phyloP scores from a whole-genome alignment of 169 alveolate species.

The Plasmodium inui region DNA sequence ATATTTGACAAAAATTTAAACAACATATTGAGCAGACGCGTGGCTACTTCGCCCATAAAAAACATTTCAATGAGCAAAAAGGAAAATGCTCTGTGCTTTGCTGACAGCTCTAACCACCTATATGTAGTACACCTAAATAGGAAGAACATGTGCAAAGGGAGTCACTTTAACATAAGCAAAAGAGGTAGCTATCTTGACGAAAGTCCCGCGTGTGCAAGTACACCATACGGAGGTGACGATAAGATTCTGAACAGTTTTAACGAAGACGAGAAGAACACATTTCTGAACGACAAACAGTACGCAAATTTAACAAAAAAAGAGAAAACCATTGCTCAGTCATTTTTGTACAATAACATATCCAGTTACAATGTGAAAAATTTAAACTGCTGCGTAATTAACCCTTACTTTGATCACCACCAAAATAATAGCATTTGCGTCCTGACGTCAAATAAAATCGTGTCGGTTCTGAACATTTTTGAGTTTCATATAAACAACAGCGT shows the following conservation, averaged over 20 bases:
- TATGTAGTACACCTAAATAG: slow-evolving; percentile 21
- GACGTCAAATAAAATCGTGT: slow-evolving; percentile 25
- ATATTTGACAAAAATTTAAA: slow-evolving; percentile 34
- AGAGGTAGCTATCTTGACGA: neutral
- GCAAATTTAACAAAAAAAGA: slow-evolving; percentile 24
- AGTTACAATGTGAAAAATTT: slow-evolving; percentile 32
- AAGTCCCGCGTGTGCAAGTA: neutral
- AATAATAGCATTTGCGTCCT: slow-evolving; percentile 52
- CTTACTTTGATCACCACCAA: slow-evolving; percentile 26
- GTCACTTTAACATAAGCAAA: neutral
- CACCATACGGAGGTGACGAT: neutral
- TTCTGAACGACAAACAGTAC: slow-evolving; percentile 1
- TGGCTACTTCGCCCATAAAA: slow-evolving; percentile 8
- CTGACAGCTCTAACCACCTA: slow-evolving; percentile 23
- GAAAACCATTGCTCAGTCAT: neutral
- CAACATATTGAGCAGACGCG: slow-evolving; percentile 13
- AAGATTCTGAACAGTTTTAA: neutral
- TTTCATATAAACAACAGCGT: slow-evolving; percentile 41
- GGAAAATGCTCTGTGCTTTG: slow-evolving; percentile 38
- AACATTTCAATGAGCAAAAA: slow-evolving; percentile 32
- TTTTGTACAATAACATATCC: slow-evolving; percentile 20
- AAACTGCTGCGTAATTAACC: slow-evolving; percentile 37
- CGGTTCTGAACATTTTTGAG: slow-evolving; percentile 39
- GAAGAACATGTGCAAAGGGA: neutral
- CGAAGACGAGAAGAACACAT: neutral